Evolutionary conservation across 2,329 filamentous ascomycete species (phyloP).

Genomic region (Arthroderma sp.): DNA sequence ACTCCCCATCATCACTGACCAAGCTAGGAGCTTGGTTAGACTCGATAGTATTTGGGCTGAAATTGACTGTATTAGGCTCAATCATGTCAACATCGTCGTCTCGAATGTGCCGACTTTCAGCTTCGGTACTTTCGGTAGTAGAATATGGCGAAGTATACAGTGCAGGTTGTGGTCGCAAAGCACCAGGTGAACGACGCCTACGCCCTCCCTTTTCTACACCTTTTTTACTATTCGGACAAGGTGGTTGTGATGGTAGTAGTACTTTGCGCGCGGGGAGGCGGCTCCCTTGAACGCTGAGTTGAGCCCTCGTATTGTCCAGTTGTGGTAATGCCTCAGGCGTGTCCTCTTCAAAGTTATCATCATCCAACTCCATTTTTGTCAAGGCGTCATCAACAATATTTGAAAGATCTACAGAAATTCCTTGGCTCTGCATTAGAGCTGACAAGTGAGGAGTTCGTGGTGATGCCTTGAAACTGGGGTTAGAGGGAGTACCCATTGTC

Average conservation of each 20-base stretch:
- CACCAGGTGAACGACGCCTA: slow-evolving; percentile 29
- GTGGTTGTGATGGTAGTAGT: slow-evolving; percentile 38
- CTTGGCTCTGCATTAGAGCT: slow-evolving; percentile 47
- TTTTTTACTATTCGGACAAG: slow-evolving; percentile 47
- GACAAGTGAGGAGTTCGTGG: slow-evolving; percentile 54
- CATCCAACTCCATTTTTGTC: slow-evolving; percentile 26
- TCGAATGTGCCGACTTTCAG: neutral
- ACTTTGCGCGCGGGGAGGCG: slow-evolving; percentile 45
- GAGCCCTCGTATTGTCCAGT: slow-evolving; percentile 11
- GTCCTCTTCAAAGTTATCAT: slow-evolving; percentile 26
- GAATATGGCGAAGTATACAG: slow-evolving; percentile 19
- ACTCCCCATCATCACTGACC: slow-evolving; percentile 63
- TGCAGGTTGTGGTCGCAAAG: slow-evolving; percentile 23
- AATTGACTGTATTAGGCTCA: slow-evolving; percentile 33
- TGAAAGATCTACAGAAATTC: slow-evolving; percentile 47
- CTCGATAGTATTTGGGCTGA: slow-evolving; percentile 55
- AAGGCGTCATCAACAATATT: slow-evolving; percentile 45
- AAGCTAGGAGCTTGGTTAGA: slow-evolving; percentile 68
- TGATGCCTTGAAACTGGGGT: slow-evolving; percentile 40
- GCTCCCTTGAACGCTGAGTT: slow-evolving; percentile 17
- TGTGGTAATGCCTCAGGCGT: slow-evolving; percentile 15
- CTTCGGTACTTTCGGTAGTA: slow-evolving; percentile 9
- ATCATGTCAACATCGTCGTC: slow-evolving; percentile 35
- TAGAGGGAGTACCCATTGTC: slow-evolving; percentile 1
- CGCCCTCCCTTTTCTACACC: slow-evolving; percentile 31